Percentiles rank a stretch among this genome's conserved stretches.
Conservation (phyloP, 352 stramenopile genomes). For the Phytophthora macrochlamydospora region DNA sequence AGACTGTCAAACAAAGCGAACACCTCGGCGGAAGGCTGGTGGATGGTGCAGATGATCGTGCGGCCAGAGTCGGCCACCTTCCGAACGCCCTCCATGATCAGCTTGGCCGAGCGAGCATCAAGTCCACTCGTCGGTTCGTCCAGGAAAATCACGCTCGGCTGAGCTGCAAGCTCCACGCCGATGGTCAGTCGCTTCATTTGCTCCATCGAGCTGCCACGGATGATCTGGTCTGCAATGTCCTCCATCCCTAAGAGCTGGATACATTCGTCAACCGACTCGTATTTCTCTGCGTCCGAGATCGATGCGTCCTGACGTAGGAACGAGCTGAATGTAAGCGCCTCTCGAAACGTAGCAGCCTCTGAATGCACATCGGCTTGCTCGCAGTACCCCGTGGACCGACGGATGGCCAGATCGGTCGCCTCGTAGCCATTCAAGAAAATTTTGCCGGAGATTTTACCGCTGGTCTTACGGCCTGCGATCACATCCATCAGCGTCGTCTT, state of each 20-base stretch:
- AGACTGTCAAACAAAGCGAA: conserved; percentile 1
- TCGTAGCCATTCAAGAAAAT: conserved; percentile 24
- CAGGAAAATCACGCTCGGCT: conserved; percentile 53
- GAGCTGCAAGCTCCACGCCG: conserved; percentile 43
- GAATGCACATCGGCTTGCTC: conserved; percentile 13
- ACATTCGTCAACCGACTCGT: conserved; percentile 44
- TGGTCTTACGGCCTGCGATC: conserved; percentile 15
- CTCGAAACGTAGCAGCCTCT: neutral
- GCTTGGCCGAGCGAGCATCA: neutral
- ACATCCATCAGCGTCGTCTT: conserved; percentile 31
- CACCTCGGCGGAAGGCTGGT: neutral
- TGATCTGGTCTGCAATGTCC: conserved; percentile 51
- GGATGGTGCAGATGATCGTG: conserved; percentile 2
- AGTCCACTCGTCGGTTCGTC: conserved; percentile 62
- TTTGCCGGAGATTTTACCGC: neutral
- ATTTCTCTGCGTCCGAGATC: conserved; percentile 32
- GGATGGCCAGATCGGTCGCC: conserved; percentile 20
- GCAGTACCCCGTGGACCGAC: conserved; percentile 26
- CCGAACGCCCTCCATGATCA: conserved; percentile 1
- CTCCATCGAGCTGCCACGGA: conserved; percentile 43
- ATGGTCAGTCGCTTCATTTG: conserved; percentile 27
- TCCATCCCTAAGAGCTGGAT: conserved; percentile 79
- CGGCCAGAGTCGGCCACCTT: neutral
- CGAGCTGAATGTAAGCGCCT: conserved; percentile 43
- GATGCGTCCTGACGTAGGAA: conserved; percentile 58